Evolutionary conservation across 345 rosid genomes (phyloP).

Genomic region (Euphorbia tirucalli): DNA sequence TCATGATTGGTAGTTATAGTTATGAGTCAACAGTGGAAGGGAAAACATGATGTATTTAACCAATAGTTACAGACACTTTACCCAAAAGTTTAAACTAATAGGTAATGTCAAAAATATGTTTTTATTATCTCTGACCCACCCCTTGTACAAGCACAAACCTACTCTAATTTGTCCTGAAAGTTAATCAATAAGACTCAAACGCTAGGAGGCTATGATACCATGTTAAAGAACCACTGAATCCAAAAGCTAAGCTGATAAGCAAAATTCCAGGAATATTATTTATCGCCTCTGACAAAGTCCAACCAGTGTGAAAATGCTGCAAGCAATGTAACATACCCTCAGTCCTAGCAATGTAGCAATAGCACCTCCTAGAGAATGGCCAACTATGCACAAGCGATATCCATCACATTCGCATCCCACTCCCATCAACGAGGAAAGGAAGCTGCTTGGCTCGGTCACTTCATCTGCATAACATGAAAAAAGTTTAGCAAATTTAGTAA

Average conservation of each 20-base stretch:
- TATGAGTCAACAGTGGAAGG: background rate
- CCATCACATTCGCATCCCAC: conserved; percentile 90
- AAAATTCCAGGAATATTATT: background rate
- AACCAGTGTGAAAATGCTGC: background rate
- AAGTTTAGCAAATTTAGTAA: conserved; percentile 6
- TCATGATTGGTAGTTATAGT: background rate
- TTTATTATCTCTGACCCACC: background rate
- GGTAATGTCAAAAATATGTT: background rate
- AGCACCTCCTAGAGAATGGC: conserved; percentile 95
- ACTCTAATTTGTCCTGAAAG: background rate
- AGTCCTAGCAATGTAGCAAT: conserved; percentile 81
- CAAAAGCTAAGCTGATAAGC: background rate
- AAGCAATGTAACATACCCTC: conserved; percentile 50
- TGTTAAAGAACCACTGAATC: background rate
- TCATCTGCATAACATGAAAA: conserved; percentile 22
- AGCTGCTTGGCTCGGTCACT: conserved; percentile 47
- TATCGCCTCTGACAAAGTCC: background rate
- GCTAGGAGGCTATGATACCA: background rate
- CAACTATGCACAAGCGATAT: conserved; percentile 64
- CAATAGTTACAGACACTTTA: background rate
- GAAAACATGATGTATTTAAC: background rate
- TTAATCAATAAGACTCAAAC: background rate
- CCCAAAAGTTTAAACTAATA: background rate
- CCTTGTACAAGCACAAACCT: background rate
- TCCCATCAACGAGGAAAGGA: conserved; percentile 77